These are phyloP conservation scores for Mucor ambiguus DNA, from an alignment of 371 early-diverging fungal species.

Conservation along the genomic window DNA sequence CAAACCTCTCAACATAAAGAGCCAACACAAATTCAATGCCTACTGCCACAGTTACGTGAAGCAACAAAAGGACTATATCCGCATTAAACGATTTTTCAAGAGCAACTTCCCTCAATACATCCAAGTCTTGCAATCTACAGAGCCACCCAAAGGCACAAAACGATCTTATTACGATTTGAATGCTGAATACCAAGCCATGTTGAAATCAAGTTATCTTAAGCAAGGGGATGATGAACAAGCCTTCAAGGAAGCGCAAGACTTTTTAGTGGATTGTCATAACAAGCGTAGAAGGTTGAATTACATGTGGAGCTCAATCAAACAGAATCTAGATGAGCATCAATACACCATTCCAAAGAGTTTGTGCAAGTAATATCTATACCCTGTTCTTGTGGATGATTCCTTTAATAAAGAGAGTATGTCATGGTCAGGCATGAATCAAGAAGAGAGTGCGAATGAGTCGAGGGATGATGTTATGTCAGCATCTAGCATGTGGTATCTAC, in stretches of 20 bases:
- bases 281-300: slow-evolving; percentile 18
- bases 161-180: slow-evolving; percentile 19
- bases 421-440: too few relatives aligned
- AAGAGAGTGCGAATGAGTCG: too few relatives aligned
- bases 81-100: slow-evolving; percentile 9
- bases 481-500: too few relatives aligned
- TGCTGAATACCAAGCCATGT: slow-evolving; percentile 12
- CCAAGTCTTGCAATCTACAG: slow-evolving; percentile 1
- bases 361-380: not conserved
- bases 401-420: not conserved
- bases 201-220: slow-evolving; percentile 5
- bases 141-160: slow-evolving; percentile 15
- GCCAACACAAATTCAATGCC: slow-evolving; percentile 7
- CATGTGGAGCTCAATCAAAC: slow-evolving; percentile 18
- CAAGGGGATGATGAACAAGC: not conserved
- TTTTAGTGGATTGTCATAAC: slow-evolving; percentile 8
- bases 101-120: slow-evolving; percentile 13
- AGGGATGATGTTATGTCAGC: too few relatives aligned
- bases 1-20: not conserved
- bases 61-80: slow-evolving; percentile 4
- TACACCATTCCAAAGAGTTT: slow-evolving; percentile 1
- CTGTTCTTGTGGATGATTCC: not conserved
- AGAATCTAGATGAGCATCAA: slow-evolving; percentile 6
- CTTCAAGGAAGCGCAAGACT: slow-evolving; percentile 7
- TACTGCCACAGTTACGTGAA: slow-evolving; percentile 6